Evolutionary conservation across 140 eudicot species (phyloP), one percentile per base, ranked within the genome.

Genomic region (Bidens hawaiensis): DNA sequence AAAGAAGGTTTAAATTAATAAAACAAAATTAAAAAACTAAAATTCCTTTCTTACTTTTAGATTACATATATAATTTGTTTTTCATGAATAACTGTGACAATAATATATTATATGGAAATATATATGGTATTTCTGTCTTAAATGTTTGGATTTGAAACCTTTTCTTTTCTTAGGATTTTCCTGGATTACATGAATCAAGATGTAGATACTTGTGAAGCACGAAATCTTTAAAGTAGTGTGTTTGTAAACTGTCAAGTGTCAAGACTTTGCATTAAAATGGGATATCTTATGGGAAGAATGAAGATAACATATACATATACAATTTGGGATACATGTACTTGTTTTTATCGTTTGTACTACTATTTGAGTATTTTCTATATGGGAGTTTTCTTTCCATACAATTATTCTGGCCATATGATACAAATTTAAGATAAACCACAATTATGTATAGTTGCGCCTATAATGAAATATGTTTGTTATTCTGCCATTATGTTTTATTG

Each of bases 211-310:
- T 66, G 51, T 50, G 60, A 42, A 19, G 11, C 24, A 56, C 47
- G 49, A 55, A 46, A 69, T 57, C 49, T 43, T 34, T 45, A 41
- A 45, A 16, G 60, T 69, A 45, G 67, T 69, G 67, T 58, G 68
- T 30, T 69, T 46, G 50, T 59, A 33, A 46, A 59, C 38, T 30
- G 67, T 38, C 67, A 68, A 69, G 75, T 69, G 75, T 57, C 31
- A n/a, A 43, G 67, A 69, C 75, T 45, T 69, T 58, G 49, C 67
- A 59, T 33, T 45, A 31, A 42, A 69, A 69, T 45, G 60, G 67
- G 60, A 48, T 46, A 31, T 23, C 67, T 69, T 68, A 45, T 69
- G 60, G 75, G 60, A 69, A 47, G 58, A 60, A 69, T 69, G 67
- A 45, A 30, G 11, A 15, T 3, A 6, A 54, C 6, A 18, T 17